These are phyloP conservation scores for Trifolium repens DNA, from an alignment of 306 rosid genomes.

Conservation along the genomic window DNA sequence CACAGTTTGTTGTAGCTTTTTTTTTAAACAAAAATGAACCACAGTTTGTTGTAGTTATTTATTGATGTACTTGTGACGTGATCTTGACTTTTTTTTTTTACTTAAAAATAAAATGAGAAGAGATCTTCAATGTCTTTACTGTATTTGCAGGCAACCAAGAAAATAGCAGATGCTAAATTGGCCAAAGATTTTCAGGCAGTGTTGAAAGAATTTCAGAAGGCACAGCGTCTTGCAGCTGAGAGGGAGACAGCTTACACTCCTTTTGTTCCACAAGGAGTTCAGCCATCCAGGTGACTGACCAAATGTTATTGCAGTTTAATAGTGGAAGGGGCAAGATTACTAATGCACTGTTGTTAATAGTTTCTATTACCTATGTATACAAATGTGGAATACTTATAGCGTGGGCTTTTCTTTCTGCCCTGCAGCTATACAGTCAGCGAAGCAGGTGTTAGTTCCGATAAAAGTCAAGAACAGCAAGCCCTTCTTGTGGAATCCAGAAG, in stretches of 20 bases:
- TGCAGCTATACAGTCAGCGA: slow-evolving; percentile 79
- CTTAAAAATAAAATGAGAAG: not conserved
- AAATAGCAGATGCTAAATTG: slow-evolving; percentile 94
- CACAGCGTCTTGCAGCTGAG: slow-evolving; percentile 96
- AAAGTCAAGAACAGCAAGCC: slow-evolving; percentile 76
- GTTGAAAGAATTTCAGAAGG: slow-evolving; percentile 93
- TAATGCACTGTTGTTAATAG: not conserved
- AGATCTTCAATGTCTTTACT: slow-evolving; percentile 23
- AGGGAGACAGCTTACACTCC: slow-evolving; percentile 93
- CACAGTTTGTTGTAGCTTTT: not conserved
- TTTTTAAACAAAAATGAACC: not conserved
- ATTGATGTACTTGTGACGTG: slow-evolving; percentile 5
- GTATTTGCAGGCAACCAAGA: slow-evolving; percentile 78
- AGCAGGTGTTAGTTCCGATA: slow-evolving; percentile 57
- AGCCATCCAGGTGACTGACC: slow-evolving; percentile 67
- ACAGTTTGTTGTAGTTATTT: not conserved
- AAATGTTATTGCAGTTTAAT: slow-evolving; percentile 31
- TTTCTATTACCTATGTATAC: slow-evolving; percentile 15
- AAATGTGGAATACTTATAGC: slow-evolving; percentile 30
- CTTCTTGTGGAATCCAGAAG: slow-evolving; percentile 85
- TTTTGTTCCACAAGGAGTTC: slow-evolving; percentile 77
- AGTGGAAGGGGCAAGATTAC: not conserved
- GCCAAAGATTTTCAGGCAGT: slow-evolving; percentile 97
- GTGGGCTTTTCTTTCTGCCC: slow-evolving; percentile 27
- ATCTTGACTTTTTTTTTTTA: slow-evolving; percentile 30